Conservation (phyloP, 257 asterid genomes). For the Rehmannia glutinosa region DNA sequence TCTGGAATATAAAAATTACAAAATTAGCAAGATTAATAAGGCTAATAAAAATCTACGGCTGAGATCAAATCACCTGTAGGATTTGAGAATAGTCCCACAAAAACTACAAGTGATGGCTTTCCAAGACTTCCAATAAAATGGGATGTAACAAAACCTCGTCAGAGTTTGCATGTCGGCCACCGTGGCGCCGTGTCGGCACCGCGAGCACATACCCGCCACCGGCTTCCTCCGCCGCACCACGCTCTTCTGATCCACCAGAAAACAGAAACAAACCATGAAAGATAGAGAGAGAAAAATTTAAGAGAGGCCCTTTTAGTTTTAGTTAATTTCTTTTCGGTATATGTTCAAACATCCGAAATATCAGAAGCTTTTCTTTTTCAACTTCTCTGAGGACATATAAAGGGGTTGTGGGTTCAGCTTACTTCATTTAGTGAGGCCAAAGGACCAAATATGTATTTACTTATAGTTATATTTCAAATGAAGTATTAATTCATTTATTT, state of each 20-base stretch:
- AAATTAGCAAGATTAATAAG: no score
- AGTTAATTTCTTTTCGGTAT: no score
- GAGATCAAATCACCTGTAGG: slow-evolving; percentile 40
- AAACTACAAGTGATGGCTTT: slow-evolving; percentile 58
- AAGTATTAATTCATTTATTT: neutral
- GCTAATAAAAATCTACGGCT: no score
- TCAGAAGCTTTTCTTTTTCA: no score
- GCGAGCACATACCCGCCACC: slow-evolving; percentile 66
- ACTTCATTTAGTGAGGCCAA: neutral
- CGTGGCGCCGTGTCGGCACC: slow-evolving; percentile 57
- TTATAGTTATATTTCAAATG: neutral
- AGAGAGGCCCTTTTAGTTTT: no score
- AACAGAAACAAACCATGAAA: slow-evolving; percentile 73
- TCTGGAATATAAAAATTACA: no score
- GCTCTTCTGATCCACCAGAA: slow-evolving; percentile 77
- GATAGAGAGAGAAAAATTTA: neutral
- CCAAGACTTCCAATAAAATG: slow-evolving; percentile 65
- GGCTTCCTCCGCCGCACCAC: slow-evolving; percentile 50
- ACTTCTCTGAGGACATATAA: no score
- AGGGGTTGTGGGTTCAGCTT: neutral
- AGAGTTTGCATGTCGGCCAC: slow-evolving; percentile 67
- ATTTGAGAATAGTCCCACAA: slow-evolving; percentile 63
- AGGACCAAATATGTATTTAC: neutral
- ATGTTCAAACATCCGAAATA: no score
- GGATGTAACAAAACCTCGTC: slow-evolving; percentile 69